Evolutionary conservation across 257 asterid genomes (phyloP).

Genomic region (Nicotiana knightiana): DNA sequence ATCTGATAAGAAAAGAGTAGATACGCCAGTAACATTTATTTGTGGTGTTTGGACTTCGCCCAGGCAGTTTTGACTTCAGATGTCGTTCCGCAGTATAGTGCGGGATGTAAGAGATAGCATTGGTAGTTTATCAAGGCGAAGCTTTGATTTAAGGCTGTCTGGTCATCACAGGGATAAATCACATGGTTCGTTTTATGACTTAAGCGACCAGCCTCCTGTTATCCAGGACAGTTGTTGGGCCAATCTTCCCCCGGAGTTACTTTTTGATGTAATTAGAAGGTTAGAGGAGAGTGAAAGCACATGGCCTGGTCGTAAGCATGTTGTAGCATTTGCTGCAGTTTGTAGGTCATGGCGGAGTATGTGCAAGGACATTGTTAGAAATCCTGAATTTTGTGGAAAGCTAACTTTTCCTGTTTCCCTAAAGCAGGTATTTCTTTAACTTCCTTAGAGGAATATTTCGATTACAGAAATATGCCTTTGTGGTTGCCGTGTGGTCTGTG

Average conservation of each 20-base stretch:
- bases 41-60: conserved; percentile 6
- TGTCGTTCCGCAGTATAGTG: conserved; percentile 94
- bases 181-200: conserved; percentile 60
- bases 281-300: conserved; percentile 90
- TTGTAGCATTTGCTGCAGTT: conserved; percentile 85
- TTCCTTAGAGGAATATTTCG: neutral
- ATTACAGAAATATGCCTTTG: neutral
- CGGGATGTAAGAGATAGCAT: conserved; percentile 78
- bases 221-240: conserved; percentile 81
- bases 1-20: conserved; percentile 4
- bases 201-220: conserved; percentile 50
- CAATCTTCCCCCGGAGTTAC: conserved; percentile 89
- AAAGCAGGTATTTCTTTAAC: conserved; percentile 56
- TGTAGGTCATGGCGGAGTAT: conserved; percentile 89
- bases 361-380: conserved; percentile 78
- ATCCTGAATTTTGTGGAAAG: conserved; percentile 75
- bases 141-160: conserved; percentile 64
- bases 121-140: conserved; percentile 81
- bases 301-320: conserved; percentile 87
- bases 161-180: conserved; percentile 76
- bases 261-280: conserved; percentile 71
- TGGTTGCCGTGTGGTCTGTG: neutral
- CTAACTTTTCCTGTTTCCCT: conserved; percentile 88
- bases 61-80: conserved; percentile 26
- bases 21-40: conserved; percentile 9